phyloP scores from a whole-genome alignment of 257 asterid genomes.

The Paulownia fortunei region DNA sequence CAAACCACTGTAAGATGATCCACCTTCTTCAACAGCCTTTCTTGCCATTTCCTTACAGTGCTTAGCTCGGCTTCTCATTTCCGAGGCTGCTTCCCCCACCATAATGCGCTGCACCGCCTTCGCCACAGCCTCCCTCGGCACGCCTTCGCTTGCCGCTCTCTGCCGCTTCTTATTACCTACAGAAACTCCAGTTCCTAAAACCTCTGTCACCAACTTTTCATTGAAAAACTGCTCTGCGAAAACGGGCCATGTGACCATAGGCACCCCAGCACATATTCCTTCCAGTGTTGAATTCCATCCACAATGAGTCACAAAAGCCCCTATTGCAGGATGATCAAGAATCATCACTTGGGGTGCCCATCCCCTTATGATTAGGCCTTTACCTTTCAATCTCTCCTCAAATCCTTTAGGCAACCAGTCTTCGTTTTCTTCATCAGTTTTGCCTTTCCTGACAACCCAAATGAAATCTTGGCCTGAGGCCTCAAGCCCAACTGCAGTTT shows the following conservation, averaged over 20 bases:
- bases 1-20: conserved; percentile 62
- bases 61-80: conserved; percentile 44
- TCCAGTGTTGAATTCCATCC: conserved; percentile 53
- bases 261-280: conserved; percentile 43
- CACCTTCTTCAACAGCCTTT: conserved; percentile 63
- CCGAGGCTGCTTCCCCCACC: conserved; percentile 47
- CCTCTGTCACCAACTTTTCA: conserved; percentile 49
- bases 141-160: conserved; percentile 39
- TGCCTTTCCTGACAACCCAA: conserved; percentile 61
- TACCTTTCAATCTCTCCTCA: conserved; percentile 49
- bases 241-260: conserved; percentile 61
- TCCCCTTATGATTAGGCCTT: conserved; percentile 64
- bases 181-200: conserved; percentile 42
- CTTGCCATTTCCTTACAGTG: conserved; percentile 42
- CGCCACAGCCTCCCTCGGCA: conserved; percentile 45
- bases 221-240: conserved; percentile 51
- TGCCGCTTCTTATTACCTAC: conserved; percentile 48
- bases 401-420: conserved; percentile 66
- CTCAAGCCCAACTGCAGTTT: conserved; percentile 71
- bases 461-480: conserved; percentile 60
- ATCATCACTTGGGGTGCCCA: conserved; percentile 76
- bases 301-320: conserved; percentile 49
- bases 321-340: conserved; percentile 38
- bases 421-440: conserved; percentile 31
- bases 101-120: conserved; percentile 42